Evolutionary conservation across 441 rosid species (phyloP).

Genomic region (Brassica balearica): DNA sequence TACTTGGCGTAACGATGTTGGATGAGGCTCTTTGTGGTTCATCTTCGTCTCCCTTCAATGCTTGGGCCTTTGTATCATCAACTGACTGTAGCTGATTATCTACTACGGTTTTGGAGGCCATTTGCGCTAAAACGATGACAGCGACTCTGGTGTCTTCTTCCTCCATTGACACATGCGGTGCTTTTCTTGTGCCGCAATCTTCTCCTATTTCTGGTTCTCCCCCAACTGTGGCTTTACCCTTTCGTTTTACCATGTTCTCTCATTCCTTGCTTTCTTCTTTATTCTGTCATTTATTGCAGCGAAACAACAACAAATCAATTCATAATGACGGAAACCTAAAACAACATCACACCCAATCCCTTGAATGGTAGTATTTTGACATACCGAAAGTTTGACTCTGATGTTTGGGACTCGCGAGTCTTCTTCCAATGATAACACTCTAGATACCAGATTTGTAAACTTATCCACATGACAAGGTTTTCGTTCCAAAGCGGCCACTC

Average conservation of each 20-base stretch:
- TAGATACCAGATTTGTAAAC: background rate
- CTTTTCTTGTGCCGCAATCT: background rate
- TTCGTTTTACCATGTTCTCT: background rate
- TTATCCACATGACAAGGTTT: background rate
- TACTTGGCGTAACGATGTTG: background rate
- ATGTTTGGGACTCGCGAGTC: background rate
- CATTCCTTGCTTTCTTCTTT: background rate
- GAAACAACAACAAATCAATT: background rate
- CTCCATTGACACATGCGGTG: background rate
- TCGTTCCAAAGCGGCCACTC: background rate
- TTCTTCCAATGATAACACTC: background rate
- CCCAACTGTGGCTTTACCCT: background rate
- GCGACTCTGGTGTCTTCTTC: background rate
- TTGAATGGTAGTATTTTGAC: background rate
- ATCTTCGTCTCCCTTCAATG: background rate
- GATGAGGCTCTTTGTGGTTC: background rate
- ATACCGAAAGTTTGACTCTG: background rate
- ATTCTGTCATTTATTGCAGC: background rate
- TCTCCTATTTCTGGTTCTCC: background rate
- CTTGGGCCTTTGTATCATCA: background rate
- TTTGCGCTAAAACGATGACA: background rate
- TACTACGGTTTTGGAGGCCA: background rate
- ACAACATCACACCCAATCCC: background rate
- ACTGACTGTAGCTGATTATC: background rate
- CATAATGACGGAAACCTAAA: background rate